Evolutionary conservation across 2,329 filamentous ascomycete genomes (phyloP).

Genomic region (Penicillium brasilianum): DNA sequence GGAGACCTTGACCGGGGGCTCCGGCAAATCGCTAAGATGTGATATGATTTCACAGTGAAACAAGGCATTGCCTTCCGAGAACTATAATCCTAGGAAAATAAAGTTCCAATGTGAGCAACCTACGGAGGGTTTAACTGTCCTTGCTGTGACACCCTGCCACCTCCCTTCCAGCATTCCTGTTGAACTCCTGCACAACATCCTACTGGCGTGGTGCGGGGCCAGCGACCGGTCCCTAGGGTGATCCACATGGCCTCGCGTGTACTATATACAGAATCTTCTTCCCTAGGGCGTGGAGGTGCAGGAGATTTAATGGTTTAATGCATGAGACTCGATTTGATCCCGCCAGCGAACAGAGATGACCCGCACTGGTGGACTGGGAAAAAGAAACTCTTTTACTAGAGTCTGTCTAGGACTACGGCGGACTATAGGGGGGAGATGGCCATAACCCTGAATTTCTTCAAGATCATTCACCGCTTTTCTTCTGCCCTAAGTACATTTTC

Average conservation of each 20-base stretch:
- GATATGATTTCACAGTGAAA: not conserved
- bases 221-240: not conserved
- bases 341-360: not conserved
- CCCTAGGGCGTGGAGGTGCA: not conserved
- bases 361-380: not conserved
- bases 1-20: not conserved
- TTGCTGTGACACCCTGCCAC: slow-evolving; percentile 5
- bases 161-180: slow-evolving; percentile 12
- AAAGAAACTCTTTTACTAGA: not conserved
- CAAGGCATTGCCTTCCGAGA: not conserved
- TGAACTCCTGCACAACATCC: slow-evolving; percentile 12
- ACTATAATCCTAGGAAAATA: not conserved
- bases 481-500: too few relatives aligned
- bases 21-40: not conserved
- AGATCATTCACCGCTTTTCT: too few relatives aligned
- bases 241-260: slow-evolving; percentile 18
- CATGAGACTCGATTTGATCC: not conserved
- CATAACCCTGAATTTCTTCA: too few relatives aligned
- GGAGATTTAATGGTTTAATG: not conserved
- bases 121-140: not conserved
- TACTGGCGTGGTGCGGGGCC: slow-evolving; percentile 11
- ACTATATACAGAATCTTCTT: slow-evolving; percentile 8
- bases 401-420: not conserved
- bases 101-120: not conserved
- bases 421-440: too few relatives aligned